Base-by-base conservation (phyloP, 257 asterid genomes). In the Nicotiana knightiana region DNA sequence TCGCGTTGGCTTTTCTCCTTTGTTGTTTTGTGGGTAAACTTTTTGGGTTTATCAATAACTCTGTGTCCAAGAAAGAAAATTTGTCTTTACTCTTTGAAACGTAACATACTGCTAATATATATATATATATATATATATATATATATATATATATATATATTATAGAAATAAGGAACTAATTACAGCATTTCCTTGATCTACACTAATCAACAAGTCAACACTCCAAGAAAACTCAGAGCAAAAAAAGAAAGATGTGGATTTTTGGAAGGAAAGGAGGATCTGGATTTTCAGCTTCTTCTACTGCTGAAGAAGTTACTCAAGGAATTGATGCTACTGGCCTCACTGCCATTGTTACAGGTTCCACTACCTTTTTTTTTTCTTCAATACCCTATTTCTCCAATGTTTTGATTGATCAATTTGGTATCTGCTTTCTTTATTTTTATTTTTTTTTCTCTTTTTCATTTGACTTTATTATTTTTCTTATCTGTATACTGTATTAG, bases 261-360 rank as follows among this genome's bases (percentile, higher is more conserved):
- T 88, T 87, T 37, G 90, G 92, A 87, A 65, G 85, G 28, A 90
- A 83, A 78, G 93, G 95, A 53, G 83, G 85, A 3, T 90, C 92
- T 4, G 97, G 95, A 8, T 92, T 87, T 84, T 90, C 95, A 53
- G 86, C 89, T 15, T 67, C 81, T 73, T 90, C 97, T 4, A 91
- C 91, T 18, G 92, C 96, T 24, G 92, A 89, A 81, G 87, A 90
- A 83, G 95, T 91, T 84, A 82, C 91, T 6, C 76, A 57, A 59
- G 94, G 97, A 82, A 84, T 91, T 76, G 90, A 89, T 84, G 94
- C 77, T 67, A 82, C 93, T 75, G 87, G 83, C 78, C 94, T 91
- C 84, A 90, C 94, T 77, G 94, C 94, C 81, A 86, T 93, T 53
- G 91, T 91, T 63, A 89, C 96, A 71, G 96, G 91, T 91, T 24